Percentiles rank a stretch among this genome's conserved stretches.
These are phyloP conservation scores for Acacia concinna DNA, from an alignment of 331 rosid species.

Conservation along the genomic window DNA sequence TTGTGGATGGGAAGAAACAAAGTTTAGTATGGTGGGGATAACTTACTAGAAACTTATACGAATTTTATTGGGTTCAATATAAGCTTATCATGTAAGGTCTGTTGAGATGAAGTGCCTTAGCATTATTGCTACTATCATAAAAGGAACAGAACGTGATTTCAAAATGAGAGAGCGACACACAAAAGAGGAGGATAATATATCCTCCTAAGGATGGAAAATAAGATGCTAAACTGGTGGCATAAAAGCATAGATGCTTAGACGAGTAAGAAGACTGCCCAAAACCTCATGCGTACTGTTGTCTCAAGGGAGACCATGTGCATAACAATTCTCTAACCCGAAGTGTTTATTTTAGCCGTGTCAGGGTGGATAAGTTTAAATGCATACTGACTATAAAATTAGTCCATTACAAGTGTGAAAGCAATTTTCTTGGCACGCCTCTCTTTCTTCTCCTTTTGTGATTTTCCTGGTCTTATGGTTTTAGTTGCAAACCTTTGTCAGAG, in stretches of 20 bases:
- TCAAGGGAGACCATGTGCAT: background rate
- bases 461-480: background rate
- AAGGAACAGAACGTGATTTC: background rate
- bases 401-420: background rate
- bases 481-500: background rate
- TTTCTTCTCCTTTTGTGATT: background rate
- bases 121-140: background rate
- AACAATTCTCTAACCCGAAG: background rate
- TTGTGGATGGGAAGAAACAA: slow-evolving; percentile 21
- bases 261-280: background rate
- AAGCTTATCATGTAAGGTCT: slow-evolving; percentile 2
- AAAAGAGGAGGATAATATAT: background rate
- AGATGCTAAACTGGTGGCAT: background rate
- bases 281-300: background rate
- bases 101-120: slow-evolving; percentile 5
- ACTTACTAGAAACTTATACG: background rate
- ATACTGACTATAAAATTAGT: background rate
- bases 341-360: slow-evolving; percentile 10
- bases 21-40: slow-evolving; percentile 18
- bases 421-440: background rate
- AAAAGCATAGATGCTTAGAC: background rate
- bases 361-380: slow-evolving; percentile 3
- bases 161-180: background rate
- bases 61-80: slow-evolving; percentile 13
- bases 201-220: background rate